Conservation (phyloP, 176 grass and related monocot genomes). For the Poa pratensis region DNA sequence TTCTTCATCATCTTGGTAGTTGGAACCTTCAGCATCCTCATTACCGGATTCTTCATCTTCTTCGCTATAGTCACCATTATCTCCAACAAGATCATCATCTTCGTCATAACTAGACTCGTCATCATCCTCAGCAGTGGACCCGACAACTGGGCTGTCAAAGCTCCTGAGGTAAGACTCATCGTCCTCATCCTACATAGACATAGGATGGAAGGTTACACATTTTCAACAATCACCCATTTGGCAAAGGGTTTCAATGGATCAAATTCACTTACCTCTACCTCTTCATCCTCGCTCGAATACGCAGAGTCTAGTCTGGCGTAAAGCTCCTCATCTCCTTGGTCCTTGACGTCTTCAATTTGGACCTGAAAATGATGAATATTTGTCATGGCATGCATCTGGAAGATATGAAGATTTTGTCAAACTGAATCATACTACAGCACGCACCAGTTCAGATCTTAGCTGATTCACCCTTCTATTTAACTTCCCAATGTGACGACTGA, state of each 20-base stretch:
- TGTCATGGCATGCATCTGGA: neutral
- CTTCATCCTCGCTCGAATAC: conserved; percentile 83
- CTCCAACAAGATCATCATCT: conserved; percentile 36
- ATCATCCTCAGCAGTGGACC: conserved; percentile 31
- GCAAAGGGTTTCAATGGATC: neutral
- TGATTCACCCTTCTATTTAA: conserved; percentile 71
- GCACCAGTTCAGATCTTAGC: conserved; percentile 79
- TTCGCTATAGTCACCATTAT: conserved; percentile 17
- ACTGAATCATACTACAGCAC: neutral
- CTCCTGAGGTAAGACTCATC: conserved; percentile 57
- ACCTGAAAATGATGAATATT: conserved; percentile 47
- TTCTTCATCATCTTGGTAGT: neutral
- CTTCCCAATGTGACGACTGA: conserved; percentile 62
- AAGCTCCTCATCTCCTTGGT: conserved; percentile 68
- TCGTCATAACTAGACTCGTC: neutral
- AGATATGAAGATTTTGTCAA: conserved; percentile 8
- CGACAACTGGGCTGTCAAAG: conserved; percentile 34
- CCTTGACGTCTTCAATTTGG: conserved; percentile 73
- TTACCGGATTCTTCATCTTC: conserved; percentile 16
- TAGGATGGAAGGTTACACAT: neutral
- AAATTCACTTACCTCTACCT: conserved; percentile 55
- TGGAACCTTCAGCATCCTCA: neutral
- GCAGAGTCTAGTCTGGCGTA: conserved; percentile 74
- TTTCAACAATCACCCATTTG: neutral
- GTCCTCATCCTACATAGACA: conserved; percentile 47